Percentiles rank a stretch among this genome's conserved stretches.
These are phyloP conservation scores for Geosmithia morbida DNA, from an alignment of 2,329 filamentous ascomycete genomes.

Conservation along the genomic window DNA sequence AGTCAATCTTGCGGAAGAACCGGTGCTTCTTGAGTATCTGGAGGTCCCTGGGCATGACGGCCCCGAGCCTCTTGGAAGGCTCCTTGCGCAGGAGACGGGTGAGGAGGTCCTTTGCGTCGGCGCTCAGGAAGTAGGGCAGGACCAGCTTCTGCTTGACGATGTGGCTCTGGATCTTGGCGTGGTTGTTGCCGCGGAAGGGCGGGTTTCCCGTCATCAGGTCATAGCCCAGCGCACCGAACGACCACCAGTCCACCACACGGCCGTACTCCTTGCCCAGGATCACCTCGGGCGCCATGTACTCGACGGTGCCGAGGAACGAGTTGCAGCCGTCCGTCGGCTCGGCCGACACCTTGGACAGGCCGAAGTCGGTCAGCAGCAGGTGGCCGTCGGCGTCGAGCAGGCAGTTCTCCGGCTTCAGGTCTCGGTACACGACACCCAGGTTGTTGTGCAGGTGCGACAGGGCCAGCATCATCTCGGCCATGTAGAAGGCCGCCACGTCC, in stretches of 20 bases:
- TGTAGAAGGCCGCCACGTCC: conserved; percentile 84
- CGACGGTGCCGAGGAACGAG: conserved; percentile 85
- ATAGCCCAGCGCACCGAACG: conserved; percentile 79
- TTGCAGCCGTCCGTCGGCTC: conserved; percentile 55
- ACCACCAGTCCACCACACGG: conserved; percentile 98
- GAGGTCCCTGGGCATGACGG: conserved; percentile 80
- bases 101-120: conserved; percentile 88
- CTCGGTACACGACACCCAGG: conserved; percentile 88
- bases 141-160: conserved; percentile 86
- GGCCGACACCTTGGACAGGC: conserved; percentile 84
- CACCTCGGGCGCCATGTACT: conserved; percentile 98
- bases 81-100: conserved; percentile 86
- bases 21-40: conserved; percentile 77
- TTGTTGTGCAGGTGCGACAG: conserved; percentile 85
- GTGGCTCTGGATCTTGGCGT: conserved; percentile 89
- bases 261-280: conserved; percentile 80
- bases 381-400: conserved; percentile 85
- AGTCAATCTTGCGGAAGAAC: conserved; percentile 96
- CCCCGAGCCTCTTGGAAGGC: conserved; percentile 75
- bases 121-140: conserved; percentile 78
- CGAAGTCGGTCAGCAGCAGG: conserved; percentile 89
- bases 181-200: conserved; percentile 81
- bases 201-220: conserved; percentile 87
- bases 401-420: conserved; percentile 96
- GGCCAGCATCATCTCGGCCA: conserved; percentile 94